Percentiles rank a stretch among this genome's conserved stretches.
phyloP scores from a whole-genome alignment of 257 asterid genomes.

The Fraxinus americana region DNA sequence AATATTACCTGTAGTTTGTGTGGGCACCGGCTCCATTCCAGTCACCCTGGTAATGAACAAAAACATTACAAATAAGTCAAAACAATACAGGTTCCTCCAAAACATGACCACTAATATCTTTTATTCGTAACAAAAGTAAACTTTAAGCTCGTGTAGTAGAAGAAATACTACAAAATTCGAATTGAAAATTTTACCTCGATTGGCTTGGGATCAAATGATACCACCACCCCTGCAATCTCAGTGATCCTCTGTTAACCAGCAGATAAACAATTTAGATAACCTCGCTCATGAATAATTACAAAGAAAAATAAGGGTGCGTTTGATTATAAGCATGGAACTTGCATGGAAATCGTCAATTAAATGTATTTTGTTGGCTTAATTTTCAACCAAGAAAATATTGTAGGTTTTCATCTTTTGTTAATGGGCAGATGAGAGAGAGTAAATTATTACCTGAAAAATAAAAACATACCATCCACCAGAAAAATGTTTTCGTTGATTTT shows the following conservation, averaged over 20 bases:
- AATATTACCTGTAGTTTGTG: slow-evolving; percentile 31
- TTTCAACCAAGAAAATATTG: too few species aligned
- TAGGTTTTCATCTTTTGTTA: too few species aligned
- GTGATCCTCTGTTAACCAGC: slow-evolving; percentile 30
- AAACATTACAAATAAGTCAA: not conserved
- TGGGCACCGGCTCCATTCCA: slow-evolving; percentile 45
- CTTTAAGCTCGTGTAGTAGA: not conserved
- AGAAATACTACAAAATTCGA: not conserved
- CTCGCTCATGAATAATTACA: not conserved
- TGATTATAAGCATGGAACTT: too few species aligned
- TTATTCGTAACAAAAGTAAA: not conserved
- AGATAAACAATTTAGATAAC: not conserved
- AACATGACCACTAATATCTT: not conserved
- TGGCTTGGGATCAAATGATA: slow-evolving; percentile 40
- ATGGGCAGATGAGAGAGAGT: too few species aligned
- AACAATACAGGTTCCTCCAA: not conserved
- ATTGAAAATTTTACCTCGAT: slow-evolving; percentile 19
- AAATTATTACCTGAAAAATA: too few species aligned
- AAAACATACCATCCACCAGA: too few species aligned
- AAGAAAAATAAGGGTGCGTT: not conserved
- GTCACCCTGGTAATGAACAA: slow-evolving; percentile 26
- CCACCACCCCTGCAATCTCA: slow-evolving; percentile 31
- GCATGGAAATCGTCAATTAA: too few species aligned
- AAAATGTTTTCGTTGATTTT: too few species aligned
- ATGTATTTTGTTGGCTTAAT: too few species aligned